Evolutionary conservation across 345 rosid species (phyloP).

Genomic region (Dimocarpus longan): DNA sequence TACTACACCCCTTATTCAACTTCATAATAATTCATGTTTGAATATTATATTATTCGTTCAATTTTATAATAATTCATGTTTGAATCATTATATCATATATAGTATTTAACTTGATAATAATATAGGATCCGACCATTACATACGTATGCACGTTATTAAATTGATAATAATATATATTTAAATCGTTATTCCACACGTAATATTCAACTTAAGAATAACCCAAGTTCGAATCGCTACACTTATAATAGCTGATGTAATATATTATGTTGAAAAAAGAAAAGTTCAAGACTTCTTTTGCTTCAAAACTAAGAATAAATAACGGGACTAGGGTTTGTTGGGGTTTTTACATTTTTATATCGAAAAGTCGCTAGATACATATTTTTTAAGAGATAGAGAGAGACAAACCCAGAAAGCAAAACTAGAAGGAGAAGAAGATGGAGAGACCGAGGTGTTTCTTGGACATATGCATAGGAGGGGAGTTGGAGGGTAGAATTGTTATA

Average conservation of each 20-base stretch:
- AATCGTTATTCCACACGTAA: too few relatives aligned
- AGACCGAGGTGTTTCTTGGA: constrained; percentile 78
- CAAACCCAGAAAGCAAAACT: constrained; percentile 2
- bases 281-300: background rate
- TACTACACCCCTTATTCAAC: too few relatives aligned
- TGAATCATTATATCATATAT: too few relatives aligned
- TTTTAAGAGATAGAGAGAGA: background rate
- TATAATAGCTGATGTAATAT: too few relatives aligned
- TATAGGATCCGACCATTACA: accelerated
- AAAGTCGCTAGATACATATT: background rate
- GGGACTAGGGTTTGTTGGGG: constrained; percentile 22
- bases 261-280: too few relatives aligned
- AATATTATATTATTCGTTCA: too few relatives aligned
- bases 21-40: too few relatives aligned
- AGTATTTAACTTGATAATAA: too few relatives aligned
- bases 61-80: too few relatives aligned
- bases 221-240: background rate
- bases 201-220: too few relatives aligned
- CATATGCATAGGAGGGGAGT: constrained; percentile 86
- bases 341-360: background rate
- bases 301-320: constrained; percentile 20
- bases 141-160: too few relatives aligned
- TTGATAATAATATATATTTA: too few relatives aligned
- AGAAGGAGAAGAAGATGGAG: constrained; percentile 42
- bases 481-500: constrained; percentile 85